These are phyloP conservation scores for Pythium plurisporium DNA, from an alignment of 352 stramenopile species.

Conservation along the genomic window DNA sequence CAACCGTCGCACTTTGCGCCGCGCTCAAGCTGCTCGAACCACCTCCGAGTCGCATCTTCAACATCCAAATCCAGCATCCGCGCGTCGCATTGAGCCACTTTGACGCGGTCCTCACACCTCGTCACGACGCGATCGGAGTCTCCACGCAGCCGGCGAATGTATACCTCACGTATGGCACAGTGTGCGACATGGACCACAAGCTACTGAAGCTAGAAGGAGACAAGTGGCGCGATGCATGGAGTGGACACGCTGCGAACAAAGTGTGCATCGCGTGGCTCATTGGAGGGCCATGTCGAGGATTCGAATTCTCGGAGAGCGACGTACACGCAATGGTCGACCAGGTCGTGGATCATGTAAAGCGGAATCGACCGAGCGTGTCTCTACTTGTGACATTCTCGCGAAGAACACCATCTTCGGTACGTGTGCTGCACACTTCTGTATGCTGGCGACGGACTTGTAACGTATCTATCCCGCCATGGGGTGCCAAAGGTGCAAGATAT, in stretches of 20 bases:
- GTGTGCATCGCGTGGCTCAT: slow-evolving; percentile 48
- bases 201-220: slow-evolving; percentile 1
- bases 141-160: slow-evolving; percentile 24
- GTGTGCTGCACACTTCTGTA: neutral
- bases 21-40: slow-evolving; percentile 49
- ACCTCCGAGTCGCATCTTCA: slow-evolving; percentile 31
- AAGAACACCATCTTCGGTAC: slow-evolving; percentile 41
- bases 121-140: slow-evolving; percentile 40
- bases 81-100: slow-evolving; percentile 49
- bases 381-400: slow-evolving; percentile 71
- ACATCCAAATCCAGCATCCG: slow-evolving; percentile 78
- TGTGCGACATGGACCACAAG: slow-evolving; percentile 22
- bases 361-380: slow-evolving; percentile 1
- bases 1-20: slow-evolving; percentile 60
- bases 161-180: slow-evolving; percentile 49
- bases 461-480: neutral
- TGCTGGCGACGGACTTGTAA: neutral
- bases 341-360: slow-evolving; percentile 25
- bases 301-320: slow-evolving; percentile 36
- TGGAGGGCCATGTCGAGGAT: slow-evolving; percentile 62
- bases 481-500: slow-evolving; percentile 34
- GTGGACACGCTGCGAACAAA: slow-evolving; percentile 1
- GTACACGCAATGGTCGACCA: slow-evolving; percentile 36
- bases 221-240: slow-evolving; percentile 13
- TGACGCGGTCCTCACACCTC: slow-evolving; percentile 53